Percentiles rank a stretch among this genome's conserved stretches.
These are phyloP conservation scores for Canariomyces notabilis DNA, from an alignment of 2,329 filamentous ascomycete species.

Conservation along the genomic window DNA sequence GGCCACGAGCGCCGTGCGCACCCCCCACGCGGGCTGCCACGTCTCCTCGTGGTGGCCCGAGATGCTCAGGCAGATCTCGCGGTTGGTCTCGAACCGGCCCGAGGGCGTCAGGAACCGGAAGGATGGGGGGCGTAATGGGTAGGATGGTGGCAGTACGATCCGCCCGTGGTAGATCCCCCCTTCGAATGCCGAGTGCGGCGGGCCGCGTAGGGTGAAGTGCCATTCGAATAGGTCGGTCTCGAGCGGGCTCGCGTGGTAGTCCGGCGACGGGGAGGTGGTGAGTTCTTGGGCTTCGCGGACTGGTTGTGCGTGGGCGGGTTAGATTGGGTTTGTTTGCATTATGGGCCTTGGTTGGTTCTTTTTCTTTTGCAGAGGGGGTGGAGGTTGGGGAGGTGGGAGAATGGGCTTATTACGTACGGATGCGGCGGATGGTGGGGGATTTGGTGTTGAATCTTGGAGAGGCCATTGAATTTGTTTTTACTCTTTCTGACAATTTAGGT, in stretches of 20 bases:
- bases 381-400: neutral
- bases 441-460: slow-evolving; percentile 60
- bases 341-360: neutral
- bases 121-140: slow-evolving; percentile 86
- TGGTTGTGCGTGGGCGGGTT: slow-evolving; percentile 32
- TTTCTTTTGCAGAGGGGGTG: slow-evolving; percentile 13
- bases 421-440: slow-evolving; percentile 79
- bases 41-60: slow-evolving; percentile 95
- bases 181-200: slow-evolving; percentile 73
- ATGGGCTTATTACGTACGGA: slow-evolving; percentile 59
- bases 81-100: slow-evolving; percentile 91
- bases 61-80: slow-evolving; percentile 94
- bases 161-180: slow-evolving; percentile 90
- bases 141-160: slow-evolving; percentile 82
- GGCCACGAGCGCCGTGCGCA: slow-evolving; percentile 77
- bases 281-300: slow-evolving; percentile 91
- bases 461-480: slow-evolving; percentile 1
- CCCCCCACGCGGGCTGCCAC: slow-evolving; percentile 97
- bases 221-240: slow-evolving; percentile 94
- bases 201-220: slow-evolving; percentile 96
- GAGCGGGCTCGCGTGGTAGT: slow-evolving; percentile 79
- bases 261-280: slow-evolving; percentile 69
- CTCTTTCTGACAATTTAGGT: neutral
- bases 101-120: slow-evolving; percentile 93
- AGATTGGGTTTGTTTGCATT: slow-evolving; percentile 20